Percentiles rank a stretch among this genome's conserved stretches.
phyloP scores from a whole-genome alignment of 2,329 filamentous ascomycete genomes.

The Colletotrichum eleusines region DNA sequence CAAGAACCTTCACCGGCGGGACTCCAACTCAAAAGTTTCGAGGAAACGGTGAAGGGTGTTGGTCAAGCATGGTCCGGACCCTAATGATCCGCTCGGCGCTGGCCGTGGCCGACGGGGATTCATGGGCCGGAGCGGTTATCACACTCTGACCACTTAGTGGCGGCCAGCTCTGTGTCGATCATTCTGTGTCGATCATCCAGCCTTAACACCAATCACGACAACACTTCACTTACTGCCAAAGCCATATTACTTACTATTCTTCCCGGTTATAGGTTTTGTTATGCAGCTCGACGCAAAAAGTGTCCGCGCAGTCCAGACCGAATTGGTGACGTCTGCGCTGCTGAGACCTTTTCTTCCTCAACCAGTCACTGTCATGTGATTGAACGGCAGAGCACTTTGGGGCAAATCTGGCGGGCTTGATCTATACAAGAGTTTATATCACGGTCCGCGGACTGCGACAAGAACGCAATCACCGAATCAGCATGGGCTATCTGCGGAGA shows the following conservation, averaged over 20 bases:
- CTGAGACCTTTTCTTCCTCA: constrained; percentile 14
- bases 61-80: constrained; percentile 10
- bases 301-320: constrained; percentile 26
- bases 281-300: constrained; percentile 36
- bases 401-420: not conserved
- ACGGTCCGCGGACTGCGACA: not conserved
- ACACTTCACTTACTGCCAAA: not conserved
- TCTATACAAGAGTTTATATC: too few species aligned
- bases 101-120: not conserved
- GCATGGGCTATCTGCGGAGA: not conserved
- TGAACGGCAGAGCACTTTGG: not conserved
- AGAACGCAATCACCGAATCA: not conserved
- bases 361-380: constrained; percentile 29
- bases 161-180: constrained; percentile 28
- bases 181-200: constrained; percentile 17
- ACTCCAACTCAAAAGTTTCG: not conserved
- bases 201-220: not conserved
- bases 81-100: not conserved
- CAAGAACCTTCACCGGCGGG: constrained; percentile 13
- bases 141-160: constrained; percentile 30
- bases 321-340: constrained; percentile 20
- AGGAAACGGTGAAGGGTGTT: not conserved
- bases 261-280: constrained; percentile 14
- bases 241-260: constrained; percentile 18
- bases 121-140: constrained; percentile 22